These are phyloP conservation scores for Backusella parvicylindrica DNA, from an alignment of 192 early-diverging fungal species.

Conservation along the genomic window DNA sequence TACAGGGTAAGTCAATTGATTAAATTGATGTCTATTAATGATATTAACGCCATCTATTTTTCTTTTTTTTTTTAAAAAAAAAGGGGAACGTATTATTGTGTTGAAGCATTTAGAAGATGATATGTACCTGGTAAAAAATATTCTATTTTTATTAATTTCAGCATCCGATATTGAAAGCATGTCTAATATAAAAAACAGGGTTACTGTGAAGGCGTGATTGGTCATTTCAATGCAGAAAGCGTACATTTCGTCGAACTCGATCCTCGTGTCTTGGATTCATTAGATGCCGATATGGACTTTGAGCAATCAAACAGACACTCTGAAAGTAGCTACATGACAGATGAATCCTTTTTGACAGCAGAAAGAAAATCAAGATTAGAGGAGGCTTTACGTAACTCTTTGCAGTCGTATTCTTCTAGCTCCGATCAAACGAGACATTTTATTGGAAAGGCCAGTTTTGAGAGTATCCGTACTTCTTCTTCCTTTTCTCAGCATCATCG, in stretches of 20 bases:
- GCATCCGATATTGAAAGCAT: not conserved
- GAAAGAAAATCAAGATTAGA: not conserved
- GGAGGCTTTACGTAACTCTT: not conserved
- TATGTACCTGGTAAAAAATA: conserved; percentile 35
- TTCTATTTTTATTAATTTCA: not conserved
- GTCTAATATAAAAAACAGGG: conserved; percentile 32
- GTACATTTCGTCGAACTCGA: conserved; percentile 51
- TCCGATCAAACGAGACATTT: conserved; percentile 1
- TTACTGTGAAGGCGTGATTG: conserved; percentile 55
- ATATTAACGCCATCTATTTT: not conserved
- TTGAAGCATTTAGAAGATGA: conserved; percentile 39
- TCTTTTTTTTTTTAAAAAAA: not conserved
- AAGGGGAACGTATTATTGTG: conserved; percentile 42
- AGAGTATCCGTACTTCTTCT: conserved; percentile 9
- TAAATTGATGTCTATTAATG: no score
- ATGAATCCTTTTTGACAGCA: not conserved
- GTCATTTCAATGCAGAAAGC: conserved; percentile 42
- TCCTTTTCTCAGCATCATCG: not conserved
- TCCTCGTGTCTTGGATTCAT: conserved; percentile 33
- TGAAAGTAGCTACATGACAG: not conserved
- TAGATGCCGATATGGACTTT: conserved; percentile 24
- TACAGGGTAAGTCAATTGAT: conserved; percentile 35
- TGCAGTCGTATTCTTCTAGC: conserved; percentile 15
- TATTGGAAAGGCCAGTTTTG: conserved; percentile 12
- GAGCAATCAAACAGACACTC: not conserved